Evolutionary conservation across 164 flowering plant species (phyloP).

Genomic region (Santalum album): DNA sequence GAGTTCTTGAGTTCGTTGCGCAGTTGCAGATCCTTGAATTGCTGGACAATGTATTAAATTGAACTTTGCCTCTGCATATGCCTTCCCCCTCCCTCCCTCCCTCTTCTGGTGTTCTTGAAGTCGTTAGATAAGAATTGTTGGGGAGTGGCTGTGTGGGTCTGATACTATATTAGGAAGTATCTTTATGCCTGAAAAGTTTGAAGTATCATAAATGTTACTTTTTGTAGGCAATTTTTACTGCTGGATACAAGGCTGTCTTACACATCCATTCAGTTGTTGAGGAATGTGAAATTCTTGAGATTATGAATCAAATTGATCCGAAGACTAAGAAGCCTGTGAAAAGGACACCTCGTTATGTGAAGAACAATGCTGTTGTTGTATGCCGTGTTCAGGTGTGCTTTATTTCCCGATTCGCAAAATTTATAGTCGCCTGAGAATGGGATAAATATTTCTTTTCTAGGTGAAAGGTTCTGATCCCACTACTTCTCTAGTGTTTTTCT

Average conservation of each 20-base stretch:
- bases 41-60: conserved; percentile 67
- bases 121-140: too few relatives aligned
- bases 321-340: conserved; percentile 87
- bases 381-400: conserved; percentile 85
- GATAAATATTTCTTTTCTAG: too few relatives aligned
- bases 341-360: conserved; percentile 85
- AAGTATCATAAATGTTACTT: conserved; percentile 7
- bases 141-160: background rate
- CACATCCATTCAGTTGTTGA: conserved; percentile 93
- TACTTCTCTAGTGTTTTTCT: too few relatives aligned
- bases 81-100: background rate
- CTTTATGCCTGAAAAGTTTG: background rate
- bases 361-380: conserved; percentile 74
- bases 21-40: conserved; percentile 90
- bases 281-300: conserved; percentile 93
- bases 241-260: conserved; percentile 96
- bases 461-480: too few relatives aligned
- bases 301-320: conserved; percentile 77
- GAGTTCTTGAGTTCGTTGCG: conserved; percentile 73
- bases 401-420: background rate
- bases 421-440: too few relatives aligned
- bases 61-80: too few relatives aligned
- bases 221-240: conserved; percentile 85
- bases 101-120: too few relatives aligned
- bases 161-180: background rate